These are phyloP conservation scores for Aspergillus nanangensis DNA, from an alignment of 495 filamentous ascomycete species.

Conservation along the genomic window DNA sequence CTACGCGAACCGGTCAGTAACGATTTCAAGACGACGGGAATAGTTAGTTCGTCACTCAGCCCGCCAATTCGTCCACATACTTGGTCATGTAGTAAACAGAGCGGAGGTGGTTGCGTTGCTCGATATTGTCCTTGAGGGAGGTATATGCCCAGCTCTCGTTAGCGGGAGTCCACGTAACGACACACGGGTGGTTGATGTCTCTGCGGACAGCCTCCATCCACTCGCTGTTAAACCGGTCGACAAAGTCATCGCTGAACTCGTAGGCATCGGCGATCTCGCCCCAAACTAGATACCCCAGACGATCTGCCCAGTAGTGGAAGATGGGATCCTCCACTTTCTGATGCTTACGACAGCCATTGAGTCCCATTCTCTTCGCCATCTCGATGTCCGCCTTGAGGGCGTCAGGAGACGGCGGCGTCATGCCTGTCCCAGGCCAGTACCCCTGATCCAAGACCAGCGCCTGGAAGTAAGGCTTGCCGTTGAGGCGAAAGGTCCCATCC, in stretches of 20 bases:
- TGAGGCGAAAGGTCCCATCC: slow-evolving; percentile 35
- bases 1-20: slow-evolving; percentile 17
- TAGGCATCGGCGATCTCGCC: slow-evolving; percentile 42
- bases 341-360: slow-evolving; percentile 39
- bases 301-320: slow-evolving; percentile 38
- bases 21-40: too few relatives aligned
- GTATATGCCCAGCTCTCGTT: slow-evolving; percentile 61
- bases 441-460: slow-evolving; percentile 34
- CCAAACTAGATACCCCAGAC: slow-evolving; percentile 37
- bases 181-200: slow-evolving; percentile 55
- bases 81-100: slow-evolving; percentile 55
- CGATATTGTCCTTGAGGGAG: slow-evolving; percentile 41
- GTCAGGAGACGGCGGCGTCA: slow-evolving; percentile 33
- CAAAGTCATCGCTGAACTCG: slow-evolving; percentile 46
- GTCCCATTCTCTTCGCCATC: slow-evolving; percentile 24
- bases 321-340: slow-evolving; percentile 37
- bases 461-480: slow-evolving; percentile 35
- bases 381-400: slow-evolving; percentile 30
- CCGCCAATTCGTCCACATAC: too few relatives aligned
- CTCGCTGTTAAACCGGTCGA: slow-evolving; percentile 49
- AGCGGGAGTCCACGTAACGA: slow-evolving; percentile 59
- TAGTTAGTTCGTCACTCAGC: too few relatives aligned
- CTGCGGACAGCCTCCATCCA: slow-evolving; percentile 53
- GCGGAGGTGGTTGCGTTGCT: slow-evolving; percentile 56
- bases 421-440: slow-evolving; percentile 33